Evolutionary conservation across 257 asterid genomes (phyloP).

Genomic region (Solanum virginianum): DNA sequence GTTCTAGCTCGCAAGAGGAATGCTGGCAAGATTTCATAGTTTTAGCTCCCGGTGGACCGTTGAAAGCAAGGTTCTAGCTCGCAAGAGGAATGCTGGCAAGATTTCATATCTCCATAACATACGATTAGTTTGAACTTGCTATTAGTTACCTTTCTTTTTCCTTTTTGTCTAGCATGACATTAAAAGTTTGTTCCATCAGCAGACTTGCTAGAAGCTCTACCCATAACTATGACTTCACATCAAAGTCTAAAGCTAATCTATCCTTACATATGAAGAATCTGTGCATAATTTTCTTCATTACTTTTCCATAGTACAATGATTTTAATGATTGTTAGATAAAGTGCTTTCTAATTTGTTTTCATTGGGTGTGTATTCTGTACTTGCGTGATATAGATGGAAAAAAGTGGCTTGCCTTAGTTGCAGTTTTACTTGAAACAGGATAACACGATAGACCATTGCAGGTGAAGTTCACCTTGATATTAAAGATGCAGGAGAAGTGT

Average conservation of each 20-base stretch:
- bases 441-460: background rate
- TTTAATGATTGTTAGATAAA: background rate
- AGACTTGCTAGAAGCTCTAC: background rate
- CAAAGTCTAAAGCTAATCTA: background rate
- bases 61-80: background rate
- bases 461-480: background rate
- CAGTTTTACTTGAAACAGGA: background rate
- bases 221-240: background rate
- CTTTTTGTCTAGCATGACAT: background rate
- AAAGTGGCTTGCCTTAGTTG: background rate
- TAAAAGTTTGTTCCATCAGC: background rate
- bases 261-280: background rate
- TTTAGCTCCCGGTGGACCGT: too few species aligned
- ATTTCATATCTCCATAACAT: background rate
- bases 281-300: background rate
- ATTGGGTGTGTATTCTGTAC: background rate
- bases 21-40: too few species aligned
- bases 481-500: background rate
- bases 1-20: background rate
- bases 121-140: background rate
- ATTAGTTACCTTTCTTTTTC: background rate
- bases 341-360: background rate
- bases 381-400: background rate
- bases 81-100: background rate
- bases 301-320: background rate